Conservation (phyloP, 768 basidiomycete species). For the Kwoniella botswanensis region DNA sequence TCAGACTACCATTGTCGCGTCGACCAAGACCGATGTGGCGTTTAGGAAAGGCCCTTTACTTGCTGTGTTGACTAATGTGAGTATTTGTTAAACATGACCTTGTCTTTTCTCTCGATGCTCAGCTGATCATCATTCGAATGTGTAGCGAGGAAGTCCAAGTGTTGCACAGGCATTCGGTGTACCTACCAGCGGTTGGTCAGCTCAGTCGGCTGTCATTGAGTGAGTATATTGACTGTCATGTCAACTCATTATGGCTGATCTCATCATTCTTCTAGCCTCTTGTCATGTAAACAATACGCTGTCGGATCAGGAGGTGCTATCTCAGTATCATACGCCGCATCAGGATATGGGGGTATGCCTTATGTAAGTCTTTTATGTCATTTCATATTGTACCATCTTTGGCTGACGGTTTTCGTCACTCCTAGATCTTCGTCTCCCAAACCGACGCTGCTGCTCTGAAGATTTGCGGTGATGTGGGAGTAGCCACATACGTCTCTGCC, state of each 20-base stretch:
- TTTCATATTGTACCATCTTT: neutral
- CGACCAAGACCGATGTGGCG: slow-evolving; percentile 45
- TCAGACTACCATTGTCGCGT: slow-evolving; percentile 34
- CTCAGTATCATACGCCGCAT: slow-evolving; percentile 45
- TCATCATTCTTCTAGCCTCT: slow-evolving; percentile 32
- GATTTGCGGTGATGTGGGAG: slow-evolving; percentile 36
- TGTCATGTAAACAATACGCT: slow-evolving; percentile 46
- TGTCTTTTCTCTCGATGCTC: neutral
- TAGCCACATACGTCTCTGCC: slow-evolving; percentile 23
- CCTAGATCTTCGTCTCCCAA: slow-evolving; percentile 37
- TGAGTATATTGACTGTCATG: slow-evolving; percentile 28
- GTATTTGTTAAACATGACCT: neutral
- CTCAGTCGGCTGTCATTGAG: slow-evolving; percentile 51
- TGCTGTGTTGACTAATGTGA: slow-evolving; percentile 54
- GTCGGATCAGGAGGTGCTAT: slow-evolving; percentile 46
- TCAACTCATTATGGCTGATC: neutral
- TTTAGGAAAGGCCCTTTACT: slow-evolving; percentile 54
- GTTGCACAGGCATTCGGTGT: slow-evolving; percentile 45
- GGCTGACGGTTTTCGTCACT: neutral
- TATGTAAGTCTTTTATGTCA: slow-evolving; percentile 38
- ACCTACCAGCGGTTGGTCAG: slow-evolving; percentile 39
- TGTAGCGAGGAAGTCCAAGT: slow-evolving; percentile 42
- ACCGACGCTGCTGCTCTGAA: slow-evolving; percentile 34
- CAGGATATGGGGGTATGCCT: slow-evolving; percentile 54
- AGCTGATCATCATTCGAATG: neutral